Base-by-base conservation (phyloP, 2,329 filamentous ascomycete species). In the Didymellaceae sp. region DNA sequence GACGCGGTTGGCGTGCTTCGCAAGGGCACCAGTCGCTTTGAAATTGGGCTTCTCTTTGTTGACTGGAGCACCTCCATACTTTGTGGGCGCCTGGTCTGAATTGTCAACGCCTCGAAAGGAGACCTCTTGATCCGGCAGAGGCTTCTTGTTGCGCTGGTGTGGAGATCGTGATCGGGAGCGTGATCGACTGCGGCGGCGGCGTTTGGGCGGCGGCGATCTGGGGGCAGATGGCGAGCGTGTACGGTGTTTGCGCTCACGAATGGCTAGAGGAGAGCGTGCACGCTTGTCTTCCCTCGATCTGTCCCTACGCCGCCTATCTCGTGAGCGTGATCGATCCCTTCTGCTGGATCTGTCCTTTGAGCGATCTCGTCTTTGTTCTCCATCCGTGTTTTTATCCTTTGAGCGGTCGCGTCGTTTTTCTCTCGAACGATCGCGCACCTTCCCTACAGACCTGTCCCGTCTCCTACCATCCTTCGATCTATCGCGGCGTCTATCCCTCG, bases 41-140 rank as follows among this genome's bases (percentile, higher is more conserved):
- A 88, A 96, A 74, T 97, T 99, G 31, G 92, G 89, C 72, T 91
- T 92, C 71, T 97, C 87, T 67, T 94, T 92, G 52, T 88, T 86
- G 56, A 61, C 46, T 8, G 66, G 64, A 30, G 67, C 68, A 25
- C 69, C 67, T 43, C 69, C 58, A 50, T 68, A 62, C 61, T 70
- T 62, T 44, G 66, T 59, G 40, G 68, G 54, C 40, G 71, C 55
- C 22, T 65, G 60, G 8, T 47, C 52, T 14, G 63, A 65, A 54
- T 70, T 58, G 44, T 71, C 68, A 26, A 65, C 57, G 28, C 71
- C 71, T 30, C 66, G 66, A 67, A 77, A 80, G 20, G 76, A 75
- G 7, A 78, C 72, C 32, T 71, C 74, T 67, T 80, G 79, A 31
- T 74, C 75, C 45, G 75, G 77, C 26, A 78, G 72, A 38, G 78